Conservation (phyloP, 306 rosid genomes). For the Delonix regia region DNA sequence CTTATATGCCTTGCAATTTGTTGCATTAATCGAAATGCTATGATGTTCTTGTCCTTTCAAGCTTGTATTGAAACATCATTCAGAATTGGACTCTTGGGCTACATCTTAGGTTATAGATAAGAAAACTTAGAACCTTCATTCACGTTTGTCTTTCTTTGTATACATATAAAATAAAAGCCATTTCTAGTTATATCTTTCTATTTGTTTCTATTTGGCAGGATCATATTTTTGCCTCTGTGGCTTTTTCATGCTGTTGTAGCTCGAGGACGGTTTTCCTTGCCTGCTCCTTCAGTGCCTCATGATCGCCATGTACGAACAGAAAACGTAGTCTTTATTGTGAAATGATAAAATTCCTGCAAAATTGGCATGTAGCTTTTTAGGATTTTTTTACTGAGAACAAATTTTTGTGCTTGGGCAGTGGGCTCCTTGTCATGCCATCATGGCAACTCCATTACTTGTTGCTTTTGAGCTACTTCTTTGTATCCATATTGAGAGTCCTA, state of each 20-base stretch:
- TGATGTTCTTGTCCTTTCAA: not conserved
- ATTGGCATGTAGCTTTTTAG: conserved; percentile 15
- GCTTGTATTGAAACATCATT: not conserved
- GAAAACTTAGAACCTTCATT: too few species aligned
- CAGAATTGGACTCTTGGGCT: conserved; percentile 4
- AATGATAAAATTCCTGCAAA: not conserved
- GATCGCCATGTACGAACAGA: conserved; percentile 66
- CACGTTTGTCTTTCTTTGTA: too few species aligned
- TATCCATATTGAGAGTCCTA: conserved; percentile 59
- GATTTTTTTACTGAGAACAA: conserved; percentile 20
- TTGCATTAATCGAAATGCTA: not conserved
- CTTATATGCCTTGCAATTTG: conserved; percentile 17
- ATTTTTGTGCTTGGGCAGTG: conserved; percentile 60
- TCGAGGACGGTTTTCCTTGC: conserved; percentile 83
- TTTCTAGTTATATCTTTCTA: conserved; percentile 20
- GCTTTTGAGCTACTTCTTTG: conserved; percentile 92
- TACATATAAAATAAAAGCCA: not conserved
- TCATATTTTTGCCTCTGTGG: conserved; percentile 72
- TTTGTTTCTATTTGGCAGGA: conserved; percentile 52
- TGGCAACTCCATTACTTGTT: conserved; percentile 82
- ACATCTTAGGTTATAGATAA: not conserved
- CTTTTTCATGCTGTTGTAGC: conserved; percentile 72
- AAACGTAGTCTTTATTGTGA: conserved; percentile 18
- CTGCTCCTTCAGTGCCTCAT: conserved; percentile 83
- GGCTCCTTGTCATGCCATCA: conserved; percentile 88